Evolutionary conservation across 306 rosid species (phyloP).

Genomic region (Oxytropis ochrocephala): DNA sequence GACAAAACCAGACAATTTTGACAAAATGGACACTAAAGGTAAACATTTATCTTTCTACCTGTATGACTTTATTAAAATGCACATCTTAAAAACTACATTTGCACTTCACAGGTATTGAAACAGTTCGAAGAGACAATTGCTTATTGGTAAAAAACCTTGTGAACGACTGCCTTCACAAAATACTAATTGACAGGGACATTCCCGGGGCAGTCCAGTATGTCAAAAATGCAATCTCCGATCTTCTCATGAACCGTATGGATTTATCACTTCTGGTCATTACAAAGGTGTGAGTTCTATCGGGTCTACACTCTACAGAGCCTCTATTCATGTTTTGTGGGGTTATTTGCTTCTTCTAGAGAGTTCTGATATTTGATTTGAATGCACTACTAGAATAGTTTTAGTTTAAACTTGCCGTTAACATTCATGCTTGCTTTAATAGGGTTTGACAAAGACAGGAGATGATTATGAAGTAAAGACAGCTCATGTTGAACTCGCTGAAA

Average conservation of each 20-base stretch:
- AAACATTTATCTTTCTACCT: slow-evolving; percentile 15
- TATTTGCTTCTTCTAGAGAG: slow-evolving; percentile 1
- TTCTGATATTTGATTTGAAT: slow-evolving; percentile 2
- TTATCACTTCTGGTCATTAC: slow-evolving; percentile 92
- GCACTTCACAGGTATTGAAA: slow-evolving; percentile 72
- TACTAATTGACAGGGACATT: slow-evolving; percentile 75
- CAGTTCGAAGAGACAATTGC: slow-evolving; percentile 96
- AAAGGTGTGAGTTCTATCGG: slow-evolving; percentile 48
- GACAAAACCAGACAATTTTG: slow-evolving; percentile 72
- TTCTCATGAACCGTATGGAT: slow-evolving; percentile 97
- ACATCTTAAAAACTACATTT: slow-evolving; percentile 9
- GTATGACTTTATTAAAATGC: neutral
- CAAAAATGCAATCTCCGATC: slow-evolving; percentile 92
- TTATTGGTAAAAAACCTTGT: slow-evolving; percentile 94
- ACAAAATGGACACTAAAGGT: slow-evolving; percentile 99
- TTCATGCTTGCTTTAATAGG: slow-evolving; percentile 42
- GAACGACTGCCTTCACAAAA: slow-evolving; percentile 79
- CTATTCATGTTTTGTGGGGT: neutral
- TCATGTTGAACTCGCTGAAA: slow-evolving; percentile 97
- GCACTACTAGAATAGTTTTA: neutral
- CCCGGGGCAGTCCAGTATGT: slow-evolving; percentile 95
- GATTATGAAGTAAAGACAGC: slow-evolving; percentile 96
- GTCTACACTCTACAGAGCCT: neutral
- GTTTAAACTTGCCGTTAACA: neutral
- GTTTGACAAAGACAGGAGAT: slow-evolving; percentile 94